Conservation (phyloP, 192 early-diverging fungal genomes). For the Coemansia sp. region DNA sequence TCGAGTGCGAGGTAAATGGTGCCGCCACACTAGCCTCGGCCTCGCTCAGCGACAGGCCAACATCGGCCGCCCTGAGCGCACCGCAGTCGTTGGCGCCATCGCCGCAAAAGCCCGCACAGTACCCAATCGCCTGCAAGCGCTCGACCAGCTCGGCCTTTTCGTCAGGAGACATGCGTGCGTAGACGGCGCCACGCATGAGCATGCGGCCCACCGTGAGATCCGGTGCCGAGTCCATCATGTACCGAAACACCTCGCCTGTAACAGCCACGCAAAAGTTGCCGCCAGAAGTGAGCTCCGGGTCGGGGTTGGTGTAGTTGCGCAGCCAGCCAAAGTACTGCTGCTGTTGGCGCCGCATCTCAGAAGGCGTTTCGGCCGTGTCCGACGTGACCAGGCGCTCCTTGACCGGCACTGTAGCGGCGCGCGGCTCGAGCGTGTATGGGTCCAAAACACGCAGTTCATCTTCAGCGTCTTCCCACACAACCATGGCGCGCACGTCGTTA, state of each 20-base stretch:
- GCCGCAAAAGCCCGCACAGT: conserved; percentile 97
- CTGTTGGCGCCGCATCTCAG: conserved; percentile 47
- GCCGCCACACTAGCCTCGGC: conserved; percentile 98
- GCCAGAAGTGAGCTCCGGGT: conserved; percentile 30
- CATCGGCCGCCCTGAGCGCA: conserved; percentile 92
- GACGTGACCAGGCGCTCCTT: conserved; percentile 30
- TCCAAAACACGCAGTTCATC: conserved; percentile 53
- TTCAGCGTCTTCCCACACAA: conserved; percentile 58
- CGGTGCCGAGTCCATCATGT: conserved; percentile 77
- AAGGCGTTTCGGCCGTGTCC: conserved; percentile 28
- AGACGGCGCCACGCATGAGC: conserved; percentile 88
- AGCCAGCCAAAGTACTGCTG: conserved; percentile 43
- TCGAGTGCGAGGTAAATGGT: conserved; percentile 89
- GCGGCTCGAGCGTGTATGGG: conserved; percentile 53
- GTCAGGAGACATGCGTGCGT: conserved; percentile 98
- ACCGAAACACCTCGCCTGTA: conserved; percentile 95
- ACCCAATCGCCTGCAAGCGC: conserved; percentile 81
- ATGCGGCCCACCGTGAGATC: conserved; percentile 64
- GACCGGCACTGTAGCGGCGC: conserved; percentile 21
- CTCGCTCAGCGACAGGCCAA: conserved; percentile 93
- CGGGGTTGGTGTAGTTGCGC: conserved; percentile 31
- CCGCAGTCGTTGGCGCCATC: conserved; percentile 99
- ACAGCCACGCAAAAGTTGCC: conserved; percentile 81
- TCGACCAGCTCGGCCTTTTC: conserved; percentile 95
- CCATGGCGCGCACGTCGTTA: conserved; percentile 38